A percentile compares a stretch with the other conserved stretches of the same genome.
Conservation (phyloP, 306 rosid species). For the Argentina anserina region DNA sequence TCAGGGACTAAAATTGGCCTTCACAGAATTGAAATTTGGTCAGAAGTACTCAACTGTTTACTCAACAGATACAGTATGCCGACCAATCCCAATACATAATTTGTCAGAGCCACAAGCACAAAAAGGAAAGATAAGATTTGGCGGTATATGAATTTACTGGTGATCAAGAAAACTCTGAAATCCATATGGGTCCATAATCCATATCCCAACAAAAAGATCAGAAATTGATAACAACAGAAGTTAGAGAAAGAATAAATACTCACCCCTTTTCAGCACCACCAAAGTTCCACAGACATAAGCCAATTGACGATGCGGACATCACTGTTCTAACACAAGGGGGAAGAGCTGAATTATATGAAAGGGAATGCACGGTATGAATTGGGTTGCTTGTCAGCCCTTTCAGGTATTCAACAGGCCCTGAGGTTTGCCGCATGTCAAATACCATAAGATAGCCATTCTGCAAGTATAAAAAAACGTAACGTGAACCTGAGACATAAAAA, state of each 20-base stretch:
- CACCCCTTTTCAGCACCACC: constrained; percentile 64
- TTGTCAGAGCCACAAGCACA: background rate
- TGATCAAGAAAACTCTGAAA: background rate
- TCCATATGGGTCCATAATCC: background rate
- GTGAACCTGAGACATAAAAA: constrained; percentile 18
- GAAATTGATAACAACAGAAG: background rate
- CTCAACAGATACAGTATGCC: background rate
- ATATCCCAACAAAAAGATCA: background rate
- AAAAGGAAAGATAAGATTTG: background rate
- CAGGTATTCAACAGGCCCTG: constrained; percentile 55
- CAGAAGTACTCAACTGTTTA: too few species aligned
- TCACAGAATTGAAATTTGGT: constrained; percentile 16
- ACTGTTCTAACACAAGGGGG: constrained; percentile 42
- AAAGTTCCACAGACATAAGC: constrained; percentile 72
- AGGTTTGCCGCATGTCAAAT: constrained; percentile 81
- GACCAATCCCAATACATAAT: background rate
- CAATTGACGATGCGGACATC: constrained; percentile 81
- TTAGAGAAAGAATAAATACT: constrained; percentile 17
- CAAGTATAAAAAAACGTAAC: constrained; percentile 19
- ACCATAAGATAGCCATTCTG: constrained; percentile 82
- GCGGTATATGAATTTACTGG: background rate
- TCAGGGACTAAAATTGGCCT: constrained; percentile 76
- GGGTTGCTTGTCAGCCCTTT: constrained; percentile 68
- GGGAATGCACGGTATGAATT: constrained; percentile 71
- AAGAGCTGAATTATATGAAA: constrained; percentile 43